A percentile compares a stretch with the other conserved stretches of the same genome.
These are phyloP conservation scores for Fonsecaea multimorphosa DNA, from an alignment of 2,329 filamentous ascomycete species.

Conservation along the genomic window DNA sequence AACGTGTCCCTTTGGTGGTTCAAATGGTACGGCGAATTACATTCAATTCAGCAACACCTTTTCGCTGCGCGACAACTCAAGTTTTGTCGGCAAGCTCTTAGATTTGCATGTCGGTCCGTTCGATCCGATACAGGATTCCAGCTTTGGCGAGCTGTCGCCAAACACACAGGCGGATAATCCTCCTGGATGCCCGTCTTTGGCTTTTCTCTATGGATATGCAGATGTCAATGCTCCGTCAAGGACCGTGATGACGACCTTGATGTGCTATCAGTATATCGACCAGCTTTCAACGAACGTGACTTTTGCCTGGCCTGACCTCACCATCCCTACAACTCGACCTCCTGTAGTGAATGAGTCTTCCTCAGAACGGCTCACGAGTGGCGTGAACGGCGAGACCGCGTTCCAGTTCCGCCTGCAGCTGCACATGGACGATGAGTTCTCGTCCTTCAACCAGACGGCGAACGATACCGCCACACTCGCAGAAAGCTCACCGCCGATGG, in stretches of 20 bases:
- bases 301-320: constrained; percentile 9
- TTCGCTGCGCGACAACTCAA: constrained; percentile 9
- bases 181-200: constrained; percentile 36
- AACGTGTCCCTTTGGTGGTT: constrained; percentile 27
- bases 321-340: constrained; percentile 7
- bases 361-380: constrained; percentile 13
- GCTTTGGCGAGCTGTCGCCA: constrained; percentile 22
- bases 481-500: constrained; percentile 15
- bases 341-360: constrained; percentile 25
- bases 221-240: constrained; percentile 8
- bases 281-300: constrained; percentile 15
- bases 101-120: constrained; percentile 32
- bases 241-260: constrained; percentile 15
- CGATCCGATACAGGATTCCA: constrained; percentile 4
- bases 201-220: constrained; percentile 33
- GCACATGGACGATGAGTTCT: constrained; percentile 29
- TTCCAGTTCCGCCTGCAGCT: constrained; percentile 29
- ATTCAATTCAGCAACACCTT: constrained; percentile 21
- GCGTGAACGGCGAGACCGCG: constrained; percentile 19
- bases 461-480: neutral
- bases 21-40: constrained; percentile 21
- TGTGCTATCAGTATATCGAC: constrained; percentile 36
- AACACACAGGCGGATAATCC: constrained; percentile 31
- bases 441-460: constrained; percentile 34
- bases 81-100: constrained; percentile 31